Conservation (phyloP, 2,329 filamentous ascomycete species). For the Lecanicillium sp. region DNA sequence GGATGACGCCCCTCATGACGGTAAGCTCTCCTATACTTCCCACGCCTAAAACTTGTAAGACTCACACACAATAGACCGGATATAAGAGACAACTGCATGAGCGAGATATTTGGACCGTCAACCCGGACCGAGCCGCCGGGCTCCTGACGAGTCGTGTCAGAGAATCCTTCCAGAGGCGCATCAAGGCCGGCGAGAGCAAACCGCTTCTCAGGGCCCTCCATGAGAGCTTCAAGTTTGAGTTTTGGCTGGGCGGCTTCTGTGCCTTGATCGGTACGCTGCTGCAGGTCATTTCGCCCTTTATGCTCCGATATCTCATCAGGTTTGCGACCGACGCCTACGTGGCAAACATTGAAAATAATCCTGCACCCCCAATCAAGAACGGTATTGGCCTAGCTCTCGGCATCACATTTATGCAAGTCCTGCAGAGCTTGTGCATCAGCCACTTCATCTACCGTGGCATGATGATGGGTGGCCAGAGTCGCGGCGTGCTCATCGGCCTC, state of each 20-base stretch:
- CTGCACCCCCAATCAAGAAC: slow-evolving; percentile 60
- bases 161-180: slow-evolving; percentile 60
- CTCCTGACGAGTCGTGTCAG: slow-evolving; percentile 60
- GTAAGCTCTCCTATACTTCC: slow-evolving; percentile 32
- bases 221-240: slow-evolving; percentile 79
- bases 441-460: slow-evolving; percentile 92
- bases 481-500: slow-evolving; percentile 73
- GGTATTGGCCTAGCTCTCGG: slow-evolving; percentile 81
- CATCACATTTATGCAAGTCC: slow-evolving; percentile 76
- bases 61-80: slow-evolving; percentile 48
- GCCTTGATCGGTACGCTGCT: slow-evolving; percentile 66
- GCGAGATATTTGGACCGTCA: slow-evolving; percentile 84
- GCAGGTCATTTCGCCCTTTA: slow-evolving; percentile 78
- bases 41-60: neutral
- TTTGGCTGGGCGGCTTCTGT: slow-evolving; percentile 75
- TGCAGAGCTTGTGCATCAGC: slow-evolving; percentile 73
- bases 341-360: slow-evolving; percentile 42
- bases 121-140: slow-evolving; percentile 68
- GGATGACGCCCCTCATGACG: slow-evolving; percentile 83
- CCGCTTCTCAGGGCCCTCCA: slow-evolving; percentile 75
- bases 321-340: slow-evolving; percentile 76
- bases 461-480: slow-evolving; percentile 78
- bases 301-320: slow-evolving; percentile 75
- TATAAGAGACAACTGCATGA: slow-evolving; percentile 78
- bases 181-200: slow-evolving; percentile 59